Conservation (phyloP, 805 yeast genomes). For the Yarrowia alimentaria region DNA sequence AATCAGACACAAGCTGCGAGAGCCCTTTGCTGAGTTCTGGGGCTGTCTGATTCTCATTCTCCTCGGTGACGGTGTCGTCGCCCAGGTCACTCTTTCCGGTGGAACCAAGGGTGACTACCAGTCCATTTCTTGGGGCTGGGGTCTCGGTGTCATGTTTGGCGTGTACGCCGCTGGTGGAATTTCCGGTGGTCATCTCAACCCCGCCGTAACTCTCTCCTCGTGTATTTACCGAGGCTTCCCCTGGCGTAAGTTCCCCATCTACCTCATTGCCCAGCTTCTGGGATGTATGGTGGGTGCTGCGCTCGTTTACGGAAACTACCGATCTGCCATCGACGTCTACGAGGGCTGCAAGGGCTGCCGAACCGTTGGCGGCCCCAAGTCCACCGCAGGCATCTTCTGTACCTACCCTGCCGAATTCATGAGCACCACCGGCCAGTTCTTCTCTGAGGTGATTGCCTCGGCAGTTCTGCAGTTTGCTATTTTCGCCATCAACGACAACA, state of each 20-base stretch:
- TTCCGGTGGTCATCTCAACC: conserved; percentile 59
- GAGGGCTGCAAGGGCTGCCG: conserved; percentile 38
- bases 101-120: conserved; percentile 45
- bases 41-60: conserved; percentile 50
- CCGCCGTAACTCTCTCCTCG: conserved; percentile 50
- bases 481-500: conserved; percentile 53
- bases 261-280: conserved; percentile 48
- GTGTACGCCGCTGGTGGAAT: conserved; percentile 53
- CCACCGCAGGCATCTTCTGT: conserved; percentile 49
- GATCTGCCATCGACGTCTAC: conserved; percentile 42
- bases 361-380: conserved; percentile 38
- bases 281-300: conserved; percentile 52
- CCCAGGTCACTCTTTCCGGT: conserved; percentile 46
- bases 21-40: conserved; percentile 52
- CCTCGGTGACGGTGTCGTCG: conserved; percentile 51
- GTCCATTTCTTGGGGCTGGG: conserved; percentile 52
- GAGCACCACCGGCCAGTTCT: conserved; percentile 46
- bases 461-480: conserved; percentile 49
- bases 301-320: conserved; percentile 48
- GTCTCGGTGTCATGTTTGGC: conserved; percentile 53
- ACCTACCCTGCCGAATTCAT: conserved; percentile 47
- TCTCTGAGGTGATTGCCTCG: conserved; percentile 49
- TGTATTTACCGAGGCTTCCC: conserved; percentile 55
- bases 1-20: conserved; percentile 42
- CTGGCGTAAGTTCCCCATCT: conserved; percentile 47